These are phyloP conservation scores for Rasamsonia emersonii DNA, from an alignment of 2,329 filamentous ascomycete genomes.

Conservation along the genomic window DNA sequence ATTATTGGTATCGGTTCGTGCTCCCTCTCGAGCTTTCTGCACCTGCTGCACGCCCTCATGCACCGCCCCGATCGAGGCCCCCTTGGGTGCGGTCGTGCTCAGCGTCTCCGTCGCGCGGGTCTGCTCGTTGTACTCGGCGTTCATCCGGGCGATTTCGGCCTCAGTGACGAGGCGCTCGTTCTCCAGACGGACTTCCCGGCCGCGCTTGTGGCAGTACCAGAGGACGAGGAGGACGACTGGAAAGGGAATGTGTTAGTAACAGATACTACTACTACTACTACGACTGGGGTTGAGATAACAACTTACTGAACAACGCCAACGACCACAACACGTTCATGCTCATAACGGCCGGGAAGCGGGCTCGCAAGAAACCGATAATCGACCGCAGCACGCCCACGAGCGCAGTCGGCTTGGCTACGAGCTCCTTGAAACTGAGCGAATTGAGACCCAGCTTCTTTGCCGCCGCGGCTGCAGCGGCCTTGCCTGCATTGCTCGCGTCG, in stretches of 20 bases:
- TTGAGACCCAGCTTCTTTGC: conserved; percentile 59
- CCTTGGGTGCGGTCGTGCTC: conserved; percentile 33
- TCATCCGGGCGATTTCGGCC: conserved; percentile 34
- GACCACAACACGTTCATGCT: conserved; percentile 90
- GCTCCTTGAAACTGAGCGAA: conserved; percentile 64
- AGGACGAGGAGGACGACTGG: conserved; percentile 85
- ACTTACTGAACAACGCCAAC: conserved; percentile 74
- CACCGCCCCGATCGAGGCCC: conserved; percentile 31
- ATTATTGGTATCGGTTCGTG: conserved; percentile 10
- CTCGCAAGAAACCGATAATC: conserved; percentile 82
- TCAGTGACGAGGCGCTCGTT: conserved; percentile 44
- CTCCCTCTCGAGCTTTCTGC: conserved; percentile 23
- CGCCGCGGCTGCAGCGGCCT: conserved; percentile 40
- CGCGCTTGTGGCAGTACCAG: conserved; percentile 98
- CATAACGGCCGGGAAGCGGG: conserved; percentile 81
- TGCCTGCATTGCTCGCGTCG: conserved; percentile 43
- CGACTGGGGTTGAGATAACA: conserved; percentile 1
- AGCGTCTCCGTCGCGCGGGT: conserved; percentile 28
- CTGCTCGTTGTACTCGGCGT: conserved; percentile 24
- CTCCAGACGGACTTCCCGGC: conserved; percentile 72
- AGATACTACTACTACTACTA: too few relatives aligned
- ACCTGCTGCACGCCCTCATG: conserved; percentile 32
- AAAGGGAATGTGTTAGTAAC: background rate
- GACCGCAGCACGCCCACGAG: conserved; percentile 75
- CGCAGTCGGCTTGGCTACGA: conserved; percentile 80